These are phyloP conservation scores for Escovopsis sp. DNA, from an alignment of 2,329 filamentous ascomycete genomes.

Conservation along the genomic window DNA sequence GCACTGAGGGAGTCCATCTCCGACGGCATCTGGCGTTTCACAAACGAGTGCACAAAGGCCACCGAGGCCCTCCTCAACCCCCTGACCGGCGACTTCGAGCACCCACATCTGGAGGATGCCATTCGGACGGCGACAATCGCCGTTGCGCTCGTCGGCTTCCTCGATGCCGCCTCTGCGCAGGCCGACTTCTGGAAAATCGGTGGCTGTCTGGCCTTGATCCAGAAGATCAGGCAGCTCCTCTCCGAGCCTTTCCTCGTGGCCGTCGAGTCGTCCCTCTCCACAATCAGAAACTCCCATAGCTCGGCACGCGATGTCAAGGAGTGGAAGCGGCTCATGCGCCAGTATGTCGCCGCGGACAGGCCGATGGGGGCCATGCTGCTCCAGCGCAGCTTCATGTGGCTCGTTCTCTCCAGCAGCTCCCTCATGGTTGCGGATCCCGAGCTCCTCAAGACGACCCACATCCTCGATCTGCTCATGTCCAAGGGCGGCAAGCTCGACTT, in stretches of 20 bases:
- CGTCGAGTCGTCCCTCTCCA: slow-evolving; percentile 80
- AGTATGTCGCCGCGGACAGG: slow-evolving; percentile 65
- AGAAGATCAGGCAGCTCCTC: slow-evolving; percentile 55
- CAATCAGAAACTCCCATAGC: slow-evolving; percentile 64
- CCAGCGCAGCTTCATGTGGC: slow-evolving; percentile 74
- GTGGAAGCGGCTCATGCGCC: slow-evolving; percentile 75
- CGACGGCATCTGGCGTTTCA: slow-evolving; percentile 54
- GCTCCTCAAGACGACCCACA: slow-evolving; percentile 43
- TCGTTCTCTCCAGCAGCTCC: slow-evolving; percentile 66
- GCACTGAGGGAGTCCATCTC: slow-evolving; percentile 52
- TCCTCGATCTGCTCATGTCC: slow-evolving; percentile 60
- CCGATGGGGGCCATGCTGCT: slow-evolving; percentile 85
- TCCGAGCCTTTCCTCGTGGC: slow-evolving; percentile 75
- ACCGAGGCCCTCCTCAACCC: slow-evolving; percentile 40
- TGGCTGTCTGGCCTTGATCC: slow-evolving; percentile 59
- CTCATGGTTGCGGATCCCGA: slow-evolving; percentile 51
- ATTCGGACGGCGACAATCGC: slow-evolving; percentile 60
- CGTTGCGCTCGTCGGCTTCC: slow-evolving; percentile 77
- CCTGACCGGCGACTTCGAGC: slow-evolving; percentile 39
- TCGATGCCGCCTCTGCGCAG: slow-evolving; percentile 67
- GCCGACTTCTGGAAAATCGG: slow-evolving; percentile 67
- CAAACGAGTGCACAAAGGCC: slow-evolving; percentile 53
- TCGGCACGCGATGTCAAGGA: slow-evolving; percentile 55
- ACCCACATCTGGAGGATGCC: slow-evolving; percentile 49
- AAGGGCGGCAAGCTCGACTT: slow-evolving; percentile 32